Evolutionary conservation across 352 stramenopile species (phyloP).

Genomic region (Phytopythium sindhum): DNA sequence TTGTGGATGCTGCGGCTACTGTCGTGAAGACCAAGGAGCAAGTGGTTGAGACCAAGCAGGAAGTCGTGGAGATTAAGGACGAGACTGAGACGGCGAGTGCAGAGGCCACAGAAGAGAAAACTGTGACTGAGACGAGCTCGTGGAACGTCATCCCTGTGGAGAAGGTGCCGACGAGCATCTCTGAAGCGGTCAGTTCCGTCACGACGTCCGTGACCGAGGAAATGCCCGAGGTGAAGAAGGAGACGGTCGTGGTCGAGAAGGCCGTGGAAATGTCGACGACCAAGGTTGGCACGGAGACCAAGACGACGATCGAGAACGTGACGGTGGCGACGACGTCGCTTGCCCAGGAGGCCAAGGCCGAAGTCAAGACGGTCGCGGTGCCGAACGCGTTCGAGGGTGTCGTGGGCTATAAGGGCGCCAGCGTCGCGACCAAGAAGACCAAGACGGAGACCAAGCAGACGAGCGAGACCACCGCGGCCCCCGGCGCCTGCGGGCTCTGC

Average conservation of each 20-base stretch:
- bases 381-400: slow-evolving; percentile 14
- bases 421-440: slow-evolving; percentile 25
- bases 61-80: slow-evolving; percentile 14
- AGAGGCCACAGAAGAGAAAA: slow-evolving; percentile 19
- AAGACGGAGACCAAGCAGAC: slow-evolving; percentile 15
- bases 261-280: neutral
- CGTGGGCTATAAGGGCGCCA: slow-evolving; percentile 34
- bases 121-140: slow-evolving; percentile 9
- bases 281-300: slow-evolving; percentile 3
- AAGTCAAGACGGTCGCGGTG: neutral
- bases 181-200: neutral
- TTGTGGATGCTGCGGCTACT: neutral
- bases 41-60: slow-evolving; percentile 13
- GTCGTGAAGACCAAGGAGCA: slow-evolving; percentile 3
- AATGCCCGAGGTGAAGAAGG: neutral
- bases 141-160: neutral
- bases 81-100: slow-evolving; percentile 13
- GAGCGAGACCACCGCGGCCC: slow-evolving; percentile 13
- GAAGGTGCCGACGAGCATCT: neutral
- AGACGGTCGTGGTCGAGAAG: neutral
- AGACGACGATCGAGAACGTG: slow-evolving; percentile 2
- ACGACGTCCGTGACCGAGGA: neutral
- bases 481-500: slow-evolving; percentile 24
- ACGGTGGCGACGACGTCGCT: slow-evolving; percentile 2
- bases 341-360: neutral